These are phyloP conservation scores for Petunia secreta DNA, from an alignment of 257 asterid species.

Conservation along the genomic window DNA sequence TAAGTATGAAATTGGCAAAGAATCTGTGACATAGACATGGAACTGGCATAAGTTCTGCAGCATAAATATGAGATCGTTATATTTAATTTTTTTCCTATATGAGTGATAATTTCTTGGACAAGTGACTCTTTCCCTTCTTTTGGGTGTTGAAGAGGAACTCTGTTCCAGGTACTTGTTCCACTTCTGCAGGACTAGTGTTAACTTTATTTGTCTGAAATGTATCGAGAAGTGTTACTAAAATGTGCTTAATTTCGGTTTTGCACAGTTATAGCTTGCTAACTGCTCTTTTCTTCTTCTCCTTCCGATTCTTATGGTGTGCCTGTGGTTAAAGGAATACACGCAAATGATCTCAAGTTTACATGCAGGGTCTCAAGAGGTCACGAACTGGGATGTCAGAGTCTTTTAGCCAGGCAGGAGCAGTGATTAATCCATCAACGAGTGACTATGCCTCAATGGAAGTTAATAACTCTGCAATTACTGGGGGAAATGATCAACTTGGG, in stretches of 20 bases:
- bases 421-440: conserved; percentile 66
- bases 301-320: neutral
- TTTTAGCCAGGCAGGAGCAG: conserved; percentile 72
- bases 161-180: neutral
- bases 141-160: neutral
- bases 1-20: neutral
- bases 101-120: neutral
- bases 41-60: neutral
- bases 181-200: neutral
- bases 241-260: neutral
- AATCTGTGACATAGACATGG: neutral
- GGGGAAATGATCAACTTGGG: conserved; percentile 62
- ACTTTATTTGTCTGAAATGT: neutral
- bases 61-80: neutral
- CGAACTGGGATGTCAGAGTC: conserved; percentile 85
- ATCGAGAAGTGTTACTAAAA: neutral
- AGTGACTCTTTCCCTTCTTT: neutral
- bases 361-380: conserved; percentile 80
- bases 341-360: conserved; percentile 9
- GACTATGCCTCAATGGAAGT: conserved; percentile 77
- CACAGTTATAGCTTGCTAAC: neutral
- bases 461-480: conserved; percentile 54
- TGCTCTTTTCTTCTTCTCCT: conserved; percentile 16
- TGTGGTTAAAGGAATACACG: conserved; percentile 12
- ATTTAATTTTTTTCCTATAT: neutral